Evolutionary conservation across 1,284 basidiomycete genomes (phyloP), one percentile per base, ranked within the genome.

Genomic region (Ganoderma lingzhi): DNA sequence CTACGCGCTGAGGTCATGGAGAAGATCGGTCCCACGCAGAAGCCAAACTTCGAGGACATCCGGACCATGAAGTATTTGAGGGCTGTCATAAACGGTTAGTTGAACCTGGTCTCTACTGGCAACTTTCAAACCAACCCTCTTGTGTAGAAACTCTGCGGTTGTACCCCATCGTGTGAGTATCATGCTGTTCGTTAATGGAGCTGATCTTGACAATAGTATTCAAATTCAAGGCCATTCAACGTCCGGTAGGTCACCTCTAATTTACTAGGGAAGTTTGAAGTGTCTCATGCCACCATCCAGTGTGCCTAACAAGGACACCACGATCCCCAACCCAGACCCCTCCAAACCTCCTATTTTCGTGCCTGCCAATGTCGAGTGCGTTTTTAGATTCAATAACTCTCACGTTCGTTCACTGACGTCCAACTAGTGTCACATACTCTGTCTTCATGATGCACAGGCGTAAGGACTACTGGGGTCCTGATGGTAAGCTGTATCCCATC

Each of bases 1-100:
- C 78, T 87, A 2, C 82, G 85, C 2, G 76, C 77, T 44, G 85
- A 87, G 70, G 78, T 87, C n/a, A 66, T 85, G 1, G 71, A 75
- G n/a, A 74, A 75, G 10, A 76, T 84, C 30, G 83, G 83, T 0
- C 75, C 77, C 0, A 70, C 59, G 0, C 76, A 77, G 1, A 72
- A 75, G 23, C 84, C 85, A 0, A 82, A 80, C 0, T 82, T 80
- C 65, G 84, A 84, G 15, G 80, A 83, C 60, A 78, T 84, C 64
- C 72, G 80, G 9, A 78, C 78, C 28, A 80, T 83, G 80, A 81
- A 79, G 70, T 83, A 77, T 66, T 71, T 84, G 3, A 70, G 81
- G 1, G 82, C 81, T 3, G 78, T 84, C 8, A 72, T 78, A 48
- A 79, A 79, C 53, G 74, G 76, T 76, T 19, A 15, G 74, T 28